Conservation (phyloP, 306 rosid genomes). For the Ziziphus jujuba region DNA sequence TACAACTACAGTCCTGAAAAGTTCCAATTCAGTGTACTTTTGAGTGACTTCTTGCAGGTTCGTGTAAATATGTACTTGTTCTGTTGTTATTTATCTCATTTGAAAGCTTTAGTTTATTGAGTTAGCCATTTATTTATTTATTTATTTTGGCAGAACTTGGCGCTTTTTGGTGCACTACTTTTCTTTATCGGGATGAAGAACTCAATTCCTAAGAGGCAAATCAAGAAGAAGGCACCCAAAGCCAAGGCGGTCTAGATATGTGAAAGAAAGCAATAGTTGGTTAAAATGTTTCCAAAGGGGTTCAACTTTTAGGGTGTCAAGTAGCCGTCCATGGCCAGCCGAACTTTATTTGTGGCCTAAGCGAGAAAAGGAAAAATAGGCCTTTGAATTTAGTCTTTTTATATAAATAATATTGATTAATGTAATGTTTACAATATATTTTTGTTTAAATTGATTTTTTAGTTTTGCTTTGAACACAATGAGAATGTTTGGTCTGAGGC, state of each 20-base stretch:
- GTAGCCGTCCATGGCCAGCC: background rate
- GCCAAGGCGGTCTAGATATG: constrained; percentile 48
- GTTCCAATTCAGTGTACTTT: constrained; percentile 38
- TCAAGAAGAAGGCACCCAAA: constrained; percentile 72
- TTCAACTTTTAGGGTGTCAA: constrained; percentile 16
- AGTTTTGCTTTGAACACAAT: no score
- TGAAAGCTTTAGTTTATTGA: constrained; percentile 9
- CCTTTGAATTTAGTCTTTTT: no score
- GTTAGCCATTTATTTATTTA: constrained; percentile 2
- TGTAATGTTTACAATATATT: no score
- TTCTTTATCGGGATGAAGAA: constrained; percentile 83
- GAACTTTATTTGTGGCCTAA: no score
- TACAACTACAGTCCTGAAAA: constrained; percentile 56
- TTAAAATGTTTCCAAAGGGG: constrained; percentile 14
- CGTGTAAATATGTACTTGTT: constrained; percentile 20
- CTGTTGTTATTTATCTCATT: background rate
- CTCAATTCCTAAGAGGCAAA: constrained; percentile 59
- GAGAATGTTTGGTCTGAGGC: no score
- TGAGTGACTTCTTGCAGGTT: constrained; percentile 77
- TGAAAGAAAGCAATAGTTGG: constrained; percentile 9
- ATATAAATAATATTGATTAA: no score
- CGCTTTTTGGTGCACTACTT: constrained; percentile 80
- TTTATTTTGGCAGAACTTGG: constrained; percentile 44
- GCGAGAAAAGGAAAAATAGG: no score
- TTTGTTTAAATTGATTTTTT: no score